Conservation (phyloP, 2,329 filamentous ascomycete species). For the Penicillium digitatum region DNA sequence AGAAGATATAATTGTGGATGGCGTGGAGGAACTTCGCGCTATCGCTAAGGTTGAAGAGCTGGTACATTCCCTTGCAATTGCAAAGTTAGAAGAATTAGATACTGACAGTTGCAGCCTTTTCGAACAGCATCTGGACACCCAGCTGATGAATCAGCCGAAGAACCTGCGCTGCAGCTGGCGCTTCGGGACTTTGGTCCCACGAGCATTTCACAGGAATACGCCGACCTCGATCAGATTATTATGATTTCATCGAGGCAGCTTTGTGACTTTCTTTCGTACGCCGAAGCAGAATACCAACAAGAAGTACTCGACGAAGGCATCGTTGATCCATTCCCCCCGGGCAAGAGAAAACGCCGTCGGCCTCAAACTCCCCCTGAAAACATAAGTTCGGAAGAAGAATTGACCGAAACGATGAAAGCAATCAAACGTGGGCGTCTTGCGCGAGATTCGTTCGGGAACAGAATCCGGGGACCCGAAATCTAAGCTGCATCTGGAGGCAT, state of each 20-base stretch:
- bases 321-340: neutral
- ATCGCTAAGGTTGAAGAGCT: neutral
- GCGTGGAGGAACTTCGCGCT: neutral
- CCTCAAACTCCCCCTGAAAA: neutral
- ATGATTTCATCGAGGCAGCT: neutral
- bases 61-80: neutral
- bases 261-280: neutral
- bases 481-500: neutral
- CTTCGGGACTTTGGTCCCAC: neutral
- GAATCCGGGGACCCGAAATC: neutral
- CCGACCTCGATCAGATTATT: conserved; percentile 4
- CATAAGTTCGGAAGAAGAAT: neutral
- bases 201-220: neutral
- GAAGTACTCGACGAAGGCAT: neutral
- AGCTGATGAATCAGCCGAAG: neutral
- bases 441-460: neutral
- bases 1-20: neutral
- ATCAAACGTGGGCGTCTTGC: neutral
- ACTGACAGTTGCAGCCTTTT: conserved; percentile 9
- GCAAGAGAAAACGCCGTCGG: neutral
- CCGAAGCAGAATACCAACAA: neutral
- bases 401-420: neutral
- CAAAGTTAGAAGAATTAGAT: neutral
- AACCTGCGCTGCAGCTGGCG: neutral
- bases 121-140: conserved; percentile 4